These are phyloP conservation scores for Aspergillus arachidicola DNA, from an alignment of 2,329 filamentous ascomycete species.

Conservation along the genomic window DNA sequence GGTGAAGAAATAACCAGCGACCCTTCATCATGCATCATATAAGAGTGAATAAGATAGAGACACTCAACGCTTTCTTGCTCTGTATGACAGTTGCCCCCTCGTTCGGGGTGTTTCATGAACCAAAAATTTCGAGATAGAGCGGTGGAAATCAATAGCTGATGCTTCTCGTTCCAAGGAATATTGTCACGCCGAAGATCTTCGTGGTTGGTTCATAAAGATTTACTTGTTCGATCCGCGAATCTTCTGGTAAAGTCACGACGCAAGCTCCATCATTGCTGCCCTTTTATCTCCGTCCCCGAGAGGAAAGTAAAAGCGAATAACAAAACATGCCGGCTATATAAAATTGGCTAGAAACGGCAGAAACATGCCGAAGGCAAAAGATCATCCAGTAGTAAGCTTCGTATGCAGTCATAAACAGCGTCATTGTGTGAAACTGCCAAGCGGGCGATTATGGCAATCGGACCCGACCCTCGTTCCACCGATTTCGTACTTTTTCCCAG, in stretches of 20 bases:
- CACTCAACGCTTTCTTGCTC: too few species aligned
- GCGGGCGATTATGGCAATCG: conserved; percentile 17
- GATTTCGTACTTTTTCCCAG: conserved; percentile 26
- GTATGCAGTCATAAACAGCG: too few species aligned
- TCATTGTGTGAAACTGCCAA: neutral
- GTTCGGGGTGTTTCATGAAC: too few species aligned
- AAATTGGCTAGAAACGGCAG: neutral
- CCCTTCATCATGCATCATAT: too few species aligned
- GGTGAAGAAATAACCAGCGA: too few species aligned
- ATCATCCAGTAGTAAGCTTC: neutral
- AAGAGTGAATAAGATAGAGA: too few species aligned
- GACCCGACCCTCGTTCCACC: conserved; percentile 37
- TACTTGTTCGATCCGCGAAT: neutral
- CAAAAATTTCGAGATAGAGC: too few species aligned
- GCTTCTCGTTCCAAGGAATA: neutral
- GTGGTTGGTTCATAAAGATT: neutral
- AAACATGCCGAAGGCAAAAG: neutral
- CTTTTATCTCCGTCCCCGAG: neutral
- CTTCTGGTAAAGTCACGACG: neutral
- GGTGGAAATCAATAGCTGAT: neutral
- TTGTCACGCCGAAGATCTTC: neutral
- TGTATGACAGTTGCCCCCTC: too few species aligned
- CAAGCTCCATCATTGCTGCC: too few species aligned
- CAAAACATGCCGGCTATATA: neutral
- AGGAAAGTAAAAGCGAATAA: neutral